A percentile compares a stretch with the other conserved stretches of the same genome.
phyloP scores from a whole-genome alignment of 352 stramenopile genomes.

The Phytophthora lateralis region DNA sequence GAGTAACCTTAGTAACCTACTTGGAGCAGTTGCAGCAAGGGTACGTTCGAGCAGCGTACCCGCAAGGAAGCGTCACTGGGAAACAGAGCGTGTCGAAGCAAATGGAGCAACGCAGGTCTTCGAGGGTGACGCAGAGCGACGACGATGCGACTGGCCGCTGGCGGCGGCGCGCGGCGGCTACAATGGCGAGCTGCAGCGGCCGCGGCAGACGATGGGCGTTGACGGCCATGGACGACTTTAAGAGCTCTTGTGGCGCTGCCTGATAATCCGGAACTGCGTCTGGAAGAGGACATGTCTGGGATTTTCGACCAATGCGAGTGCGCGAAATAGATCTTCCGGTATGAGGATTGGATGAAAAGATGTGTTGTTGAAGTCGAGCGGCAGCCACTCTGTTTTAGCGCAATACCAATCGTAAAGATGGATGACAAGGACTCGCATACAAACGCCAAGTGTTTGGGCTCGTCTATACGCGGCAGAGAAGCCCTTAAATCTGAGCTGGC shows the following conservation, averaged over 20 bases:
- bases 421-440: not conserved
- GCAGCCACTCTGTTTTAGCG: not conserved
- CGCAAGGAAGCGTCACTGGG: constrained; percentile 74
- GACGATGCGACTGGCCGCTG: not conserved
- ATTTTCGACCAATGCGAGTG: constrained; percentile 13
- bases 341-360: not conserved
- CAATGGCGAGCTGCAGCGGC: constrained; percentile 32
- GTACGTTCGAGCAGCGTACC: constrained; percentile 24
- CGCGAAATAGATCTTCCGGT: not conserved
- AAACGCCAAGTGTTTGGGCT: not conserved
- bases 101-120: constrained; percentile 72
- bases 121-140: constrained; percentile 25
- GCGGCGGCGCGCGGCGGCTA: constrained; percentile 21
- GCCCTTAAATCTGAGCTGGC: constrained; percentile 3
- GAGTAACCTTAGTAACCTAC: not conserved
- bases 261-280: constrained; percentile 34
- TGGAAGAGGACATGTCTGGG: not conserved
- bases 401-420: not conserved
- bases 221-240: not conserved
- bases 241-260: not conserved
- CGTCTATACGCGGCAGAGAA: not conserved
- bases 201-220: constrained; percentile 24
- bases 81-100: constrained; percentile 83
- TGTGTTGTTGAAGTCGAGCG: constrained; percentile 12
- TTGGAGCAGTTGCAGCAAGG: not conserved